These are phyloP conservation scores for Alternaria burnsii DNA, from an alignment of 2,329 filamentous ascomycete species.

Conservation along the genomic window DNA sequence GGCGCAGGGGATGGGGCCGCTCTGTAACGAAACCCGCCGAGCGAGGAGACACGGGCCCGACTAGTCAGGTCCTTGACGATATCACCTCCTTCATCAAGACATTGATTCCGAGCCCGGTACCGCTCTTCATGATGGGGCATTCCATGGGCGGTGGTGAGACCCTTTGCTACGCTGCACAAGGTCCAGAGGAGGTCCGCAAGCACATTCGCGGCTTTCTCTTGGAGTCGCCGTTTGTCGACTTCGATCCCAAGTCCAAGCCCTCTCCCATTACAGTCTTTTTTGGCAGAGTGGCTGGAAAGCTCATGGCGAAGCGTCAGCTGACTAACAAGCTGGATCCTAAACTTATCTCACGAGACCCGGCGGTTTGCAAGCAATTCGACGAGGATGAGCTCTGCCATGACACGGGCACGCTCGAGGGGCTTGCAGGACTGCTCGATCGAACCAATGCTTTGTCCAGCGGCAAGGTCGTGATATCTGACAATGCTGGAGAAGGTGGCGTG, in stretches of 20 bases:
- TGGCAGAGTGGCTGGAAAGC: constrained; percentile 71
- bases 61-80: constrained; percentile 75
- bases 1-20: constrained; percentile 78
- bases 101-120: constrained; percentile 63
- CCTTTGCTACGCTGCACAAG: constrained; percentile 65
- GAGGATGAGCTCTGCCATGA: constrained; percentile 79
- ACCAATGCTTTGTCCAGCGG: constrained; percentile 68
- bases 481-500: constrained; percentile 62
- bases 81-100: constrained; percentile 76
- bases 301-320: constrained; percentile 74
- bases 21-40: constrained; percentile 70
- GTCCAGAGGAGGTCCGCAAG: constrained; percentile 61
- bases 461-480: constrained; percentile 56
- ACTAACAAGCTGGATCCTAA: constrained; percentile 70
- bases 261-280: constrained; percentile 67
- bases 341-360: constrained; percentile 73
- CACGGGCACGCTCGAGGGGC: constrained; percentile 83
- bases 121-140: constrained; percentile 87
- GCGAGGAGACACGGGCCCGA: constrained; percentile 77
- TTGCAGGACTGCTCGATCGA: constrained; percentile 80
- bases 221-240: constrained; percentile 80
- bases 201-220: constrained; percentile 77
- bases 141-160: constrained; percentile 88
- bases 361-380: constrained; percentile 66
- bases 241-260: constrained; percentile 72